Base-by-base conservation (phyloP, 129 eudicot species). In the Gnaphalium uliginosum region DNA sequence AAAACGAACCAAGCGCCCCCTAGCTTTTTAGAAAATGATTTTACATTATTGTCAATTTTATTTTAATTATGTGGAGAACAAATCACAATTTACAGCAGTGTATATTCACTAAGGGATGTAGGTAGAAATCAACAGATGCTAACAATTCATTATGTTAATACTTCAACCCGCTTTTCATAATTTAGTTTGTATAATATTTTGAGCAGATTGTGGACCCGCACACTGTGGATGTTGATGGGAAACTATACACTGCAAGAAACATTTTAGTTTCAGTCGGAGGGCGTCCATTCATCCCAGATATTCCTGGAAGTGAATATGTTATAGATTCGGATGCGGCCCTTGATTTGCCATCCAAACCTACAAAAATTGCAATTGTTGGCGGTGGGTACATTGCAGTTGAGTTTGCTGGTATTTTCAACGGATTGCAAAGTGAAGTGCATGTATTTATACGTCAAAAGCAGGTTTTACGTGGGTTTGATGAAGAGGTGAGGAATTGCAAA, bases 371-470 rank as follows among this genome's bases (percentile, higher is more conserved):
- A 30, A 95, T 95, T 33, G 89, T 95, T 66, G 99, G 99, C 5
- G 99, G 99, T 71, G 99, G 99, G 27, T 95, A 95, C 79, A 95
- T 95, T 80, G 97, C 97, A 32, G 80, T 95, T 68, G 99, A 95
- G 79, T 95, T 95, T 84, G 99, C 99, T 78, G 99, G 99, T 61
- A 95, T 95, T 73, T 95, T 95, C 88, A 95, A 95, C 37, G 99
- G 99, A 57, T 83, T 95, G 82, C 77, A 69, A 78, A 91, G 99
- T 78, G 96, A 91, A 18, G 99, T 91, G 72, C 99, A 95, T 84
- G 92, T 95, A 68, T 95, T 95, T 66, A 91, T 95, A 62, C 88
- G 99, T 62, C 99, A 95, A 76, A 91, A 95, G 83, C 80, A 95
- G 85, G 89, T 95, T 78, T 81, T 95, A 74, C 89, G 99, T 86